Evolutionary conservation across 2,329 filamentous ascomycete species (phyloP).

Genomic region (Stylonectria norvegica): DNA sequence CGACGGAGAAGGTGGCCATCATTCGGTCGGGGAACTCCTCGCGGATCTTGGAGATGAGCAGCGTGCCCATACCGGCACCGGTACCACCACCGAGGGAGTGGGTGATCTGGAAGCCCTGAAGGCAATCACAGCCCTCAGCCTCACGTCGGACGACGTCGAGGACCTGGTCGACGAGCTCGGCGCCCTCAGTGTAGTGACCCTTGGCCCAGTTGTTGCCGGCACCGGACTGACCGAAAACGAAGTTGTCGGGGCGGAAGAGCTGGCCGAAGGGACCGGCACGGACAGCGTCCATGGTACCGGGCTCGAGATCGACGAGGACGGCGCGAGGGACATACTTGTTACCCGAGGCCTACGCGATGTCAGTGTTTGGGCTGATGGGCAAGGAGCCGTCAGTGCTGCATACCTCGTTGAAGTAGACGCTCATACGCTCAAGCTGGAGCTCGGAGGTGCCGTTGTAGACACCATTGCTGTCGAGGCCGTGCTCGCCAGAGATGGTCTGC

Average conservation of each 20-base stretch:
- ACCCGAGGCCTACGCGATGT: conserved; percentile 66
- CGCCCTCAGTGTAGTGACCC: conserved; percentile 99
- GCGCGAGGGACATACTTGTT: conserved; percentile 99
- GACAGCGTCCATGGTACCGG: conserved; percentile 99
- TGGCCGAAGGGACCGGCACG: conserved; percentile 96
- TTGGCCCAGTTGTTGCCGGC: conserved; percentile 99
- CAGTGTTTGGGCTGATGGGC: background rate
- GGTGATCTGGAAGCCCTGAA: conserved; percentile 99
- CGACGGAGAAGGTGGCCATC: conserved; percentile 99
- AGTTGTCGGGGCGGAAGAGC: conserved; percentile 99
- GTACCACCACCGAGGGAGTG: conserved; percentile 99
- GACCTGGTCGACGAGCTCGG: conserved; percentile 96
- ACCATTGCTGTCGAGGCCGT: conserved; percentile 95
- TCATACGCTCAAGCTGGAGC: conserved; percentile 99
- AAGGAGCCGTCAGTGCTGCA: conserved; percentile 18
- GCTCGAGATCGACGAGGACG: conserved; percentile 98
- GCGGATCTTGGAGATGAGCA: conserved; percentile 99
- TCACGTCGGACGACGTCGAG: conserved; percentile 98
- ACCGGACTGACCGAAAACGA: conserved; percentile 98
- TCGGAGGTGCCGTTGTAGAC: conserved; percentile 97
- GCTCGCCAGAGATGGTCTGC: conserved; percentile 84
- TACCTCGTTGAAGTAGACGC: conserved; percentile 92
- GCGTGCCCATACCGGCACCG: conserved; percentile 99
- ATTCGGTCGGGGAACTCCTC: conserved; percentile 99
- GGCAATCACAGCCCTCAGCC: conserved; percentile 98